phyloP scores from a whole-genome alignment of 805 yeast species.

The Sugiyamaella boreocaroliniensis region DNA sequence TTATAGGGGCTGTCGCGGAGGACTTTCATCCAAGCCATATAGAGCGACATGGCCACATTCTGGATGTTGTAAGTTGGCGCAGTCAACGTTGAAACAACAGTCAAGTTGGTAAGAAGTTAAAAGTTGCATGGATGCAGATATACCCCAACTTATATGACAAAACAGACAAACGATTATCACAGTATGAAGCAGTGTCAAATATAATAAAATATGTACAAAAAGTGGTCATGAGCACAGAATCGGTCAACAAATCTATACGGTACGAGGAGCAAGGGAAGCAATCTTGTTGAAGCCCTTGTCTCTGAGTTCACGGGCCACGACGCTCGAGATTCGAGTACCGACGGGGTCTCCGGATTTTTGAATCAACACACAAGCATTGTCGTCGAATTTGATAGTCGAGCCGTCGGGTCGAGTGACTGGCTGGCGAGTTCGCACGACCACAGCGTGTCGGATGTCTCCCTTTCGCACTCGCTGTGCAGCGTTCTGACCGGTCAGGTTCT shows the following conservation, averaged over 20 bases:
- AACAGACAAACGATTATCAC: too few species aligned
- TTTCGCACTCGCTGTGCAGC: constrained; percentile 72
- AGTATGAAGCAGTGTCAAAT: too few species aligned
- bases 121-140: too few species aligned
- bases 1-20: too few species aligned
- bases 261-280: constrained; percentile 85
- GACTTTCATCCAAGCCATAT: too few species aligned
- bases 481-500: constrained; percentile 65
- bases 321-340: constrained; percentile 86
- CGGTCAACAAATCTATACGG: constrained; percentile 35
- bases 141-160: too few species aligned
- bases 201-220: constrained; percentile 2
- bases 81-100: too few species aligned
- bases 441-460: constrained; percentile 94
- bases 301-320: constrained; percentile 85
- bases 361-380: constrained; percentile 92
- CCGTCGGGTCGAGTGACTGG: constrained; percentile 79
- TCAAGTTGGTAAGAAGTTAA: too few species aligned
- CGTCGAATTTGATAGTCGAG: constrained; percentile 78
- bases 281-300: constrained; percentile 79
- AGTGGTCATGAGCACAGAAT: constrained; percentile 18
- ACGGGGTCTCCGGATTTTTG: constrained; percentile 91
- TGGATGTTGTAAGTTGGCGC: too few species aligned
- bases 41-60: too few species aligned
- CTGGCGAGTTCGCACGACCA: constrained; percentile 87